These are phyloP conservation scores for Fusarium agapanthi DNA, from an alignment of 2,329 filamentous ascomycete genomes.

Conservation along the genomic window DNA sequence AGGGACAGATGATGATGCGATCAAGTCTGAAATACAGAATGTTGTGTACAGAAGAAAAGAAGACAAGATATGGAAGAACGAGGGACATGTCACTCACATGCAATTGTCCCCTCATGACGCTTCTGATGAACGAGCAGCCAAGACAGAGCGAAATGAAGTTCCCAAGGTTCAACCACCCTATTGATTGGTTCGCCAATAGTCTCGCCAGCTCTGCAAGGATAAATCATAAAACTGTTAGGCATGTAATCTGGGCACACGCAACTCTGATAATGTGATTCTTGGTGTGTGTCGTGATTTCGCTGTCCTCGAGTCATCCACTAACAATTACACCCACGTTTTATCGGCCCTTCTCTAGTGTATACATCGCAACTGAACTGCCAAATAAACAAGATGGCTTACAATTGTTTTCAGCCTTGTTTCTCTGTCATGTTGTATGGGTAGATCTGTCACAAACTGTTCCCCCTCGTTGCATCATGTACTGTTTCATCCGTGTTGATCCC, in stretches of 20 bases:
- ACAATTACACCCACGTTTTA: conserved; percentile 1
- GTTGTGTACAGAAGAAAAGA: not conserved
- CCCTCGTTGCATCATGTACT: conserved; percentile 29
- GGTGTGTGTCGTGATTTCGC: not conserved
- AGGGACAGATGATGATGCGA: conserved; percentile 15
- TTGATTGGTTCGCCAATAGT: conserved; percentile 28
- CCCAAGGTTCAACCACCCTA: not conserved
- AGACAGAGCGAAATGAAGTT: conserved; percentile 26
- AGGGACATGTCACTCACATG: not conserved
- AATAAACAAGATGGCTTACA: not conserved
- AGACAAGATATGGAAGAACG: not conserved
- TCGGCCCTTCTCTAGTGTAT: conserved; percentile 23
- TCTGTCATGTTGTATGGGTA: conserved; percentile 12
- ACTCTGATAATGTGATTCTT: not conserved
- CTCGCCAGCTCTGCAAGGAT: conserved; percentile 14
- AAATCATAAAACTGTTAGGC: not conserved
- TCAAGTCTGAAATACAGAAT: conserved; percentile 16
- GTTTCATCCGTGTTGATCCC: conserved; percentile 33
- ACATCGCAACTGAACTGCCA: too few species aligned
- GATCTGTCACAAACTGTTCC: conserved; percentile 27
- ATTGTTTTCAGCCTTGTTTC: conserved; percentile 11
- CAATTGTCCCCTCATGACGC: conserved; percentile 9
- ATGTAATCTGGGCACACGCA: conserved; percentile 14
- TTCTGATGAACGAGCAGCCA: conserved; percentile 21
- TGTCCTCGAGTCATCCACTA: not conserved